Conservation (phyloP, 768 basidiomycete species). For the Trichaptum fuscoviolaceum region DNA sequence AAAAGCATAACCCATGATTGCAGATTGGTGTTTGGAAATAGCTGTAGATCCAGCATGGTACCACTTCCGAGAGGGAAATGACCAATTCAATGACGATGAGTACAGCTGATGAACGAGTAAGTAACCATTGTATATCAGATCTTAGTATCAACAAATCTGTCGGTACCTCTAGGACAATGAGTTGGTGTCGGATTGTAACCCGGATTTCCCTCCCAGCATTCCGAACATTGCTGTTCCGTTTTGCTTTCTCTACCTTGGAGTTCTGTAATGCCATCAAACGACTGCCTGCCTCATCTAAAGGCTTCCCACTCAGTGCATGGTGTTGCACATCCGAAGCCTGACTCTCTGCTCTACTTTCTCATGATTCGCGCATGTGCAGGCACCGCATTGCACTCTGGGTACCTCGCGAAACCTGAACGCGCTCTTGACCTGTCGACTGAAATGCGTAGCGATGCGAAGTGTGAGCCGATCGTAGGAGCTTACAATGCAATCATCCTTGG, state of each 20-base stretch:
- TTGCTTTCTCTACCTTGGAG: too few species aligned
- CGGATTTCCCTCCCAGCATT: constrained; percentile 68
- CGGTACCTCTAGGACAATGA: constrained; percentile 77
- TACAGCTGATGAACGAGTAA: constrained; percentile 44
- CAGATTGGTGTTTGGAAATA: constrained; percentile 75
- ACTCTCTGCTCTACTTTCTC: constrained; percentile 61
- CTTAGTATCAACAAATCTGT: background rate
- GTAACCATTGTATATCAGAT: background rate
- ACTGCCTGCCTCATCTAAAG: too few species aligned
- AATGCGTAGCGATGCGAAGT: constrained; percentile 70
- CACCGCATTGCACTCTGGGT: constrained; percentile 36
- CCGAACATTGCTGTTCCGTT: constrained; percentile 66
- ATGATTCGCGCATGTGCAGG: constrained; percentile 87
- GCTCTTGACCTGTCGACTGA: constrained; percentile 92
- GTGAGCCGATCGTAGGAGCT: constrained; percentile 59
- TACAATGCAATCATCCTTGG: constrained; percentile 84
- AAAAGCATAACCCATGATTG: constrained; percentile 61
- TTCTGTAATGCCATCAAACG: too few species aligned
- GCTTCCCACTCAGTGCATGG: too few species aligned
- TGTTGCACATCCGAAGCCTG: constrained; percentile 81
- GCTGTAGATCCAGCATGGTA: constrained; percentile 73
- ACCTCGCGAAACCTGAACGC: constrained; percentile 74
- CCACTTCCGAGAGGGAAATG: constrained; percentile 85
- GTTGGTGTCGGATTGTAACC: constrained; percentile 73
- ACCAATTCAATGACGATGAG: constrained; percentile 91